phyloP scores from a whole-genome alignment of 177 flowering plant genomes.

The Vitis hybrid region DNA sequence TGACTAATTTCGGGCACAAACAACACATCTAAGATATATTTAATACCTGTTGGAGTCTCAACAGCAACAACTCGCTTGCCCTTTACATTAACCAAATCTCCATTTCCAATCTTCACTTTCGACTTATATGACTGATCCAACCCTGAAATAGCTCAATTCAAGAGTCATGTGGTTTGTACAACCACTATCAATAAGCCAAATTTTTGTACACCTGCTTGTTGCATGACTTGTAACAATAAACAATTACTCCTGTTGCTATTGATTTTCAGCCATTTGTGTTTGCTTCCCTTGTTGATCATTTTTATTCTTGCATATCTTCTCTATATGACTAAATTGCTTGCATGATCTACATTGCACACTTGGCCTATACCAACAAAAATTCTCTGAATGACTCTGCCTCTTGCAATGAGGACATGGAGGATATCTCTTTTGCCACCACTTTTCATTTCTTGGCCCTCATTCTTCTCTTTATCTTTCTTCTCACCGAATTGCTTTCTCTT shows the following conservation, averaged over 20 bases:
- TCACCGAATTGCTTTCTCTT: not conserved
- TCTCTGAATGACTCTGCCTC: too few relatives aligned
- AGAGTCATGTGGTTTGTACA: not conserved
- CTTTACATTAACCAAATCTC: not conserved
- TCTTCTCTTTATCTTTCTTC: not conserved
- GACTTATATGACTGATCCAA: not conserved
- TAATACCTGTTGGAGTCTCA: not conserved
- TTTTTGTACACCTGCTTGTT: too few relatives aligned
- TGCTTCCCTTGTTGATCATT: too few relatives aligned
- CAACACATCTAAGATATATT: not conserved
- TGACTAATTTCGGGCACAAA: not conserved
- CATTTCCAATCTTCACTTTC: not conserved
- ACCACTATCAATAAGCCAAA: not conserved
- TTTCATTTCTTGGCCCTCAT: too few relatives aligned
- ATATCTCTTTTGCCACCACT: too few relatives aligned
- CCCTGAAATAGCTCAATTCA: not conserved
- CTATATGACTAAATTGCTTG: too few relatives aligned
- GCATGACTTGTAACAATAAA: not conserved
- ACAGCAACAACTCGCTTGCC: not conserved
- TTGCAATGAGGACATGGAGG: too few relatives aligned
- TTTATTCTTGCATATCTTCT: too few relatives aligned
- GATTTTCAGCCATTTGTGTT: too few relatives aligned
- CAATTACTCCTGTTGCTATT: not conserved
- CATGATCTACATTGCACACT: too few relatives aligned
- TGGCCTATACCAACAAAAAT: too few relatives aligned